These are phyloP conservation scores for Thalassiosira gravida DNA, from an alignment of 352 stramenopile genomes.

Conservation along the genomic window DNA sequence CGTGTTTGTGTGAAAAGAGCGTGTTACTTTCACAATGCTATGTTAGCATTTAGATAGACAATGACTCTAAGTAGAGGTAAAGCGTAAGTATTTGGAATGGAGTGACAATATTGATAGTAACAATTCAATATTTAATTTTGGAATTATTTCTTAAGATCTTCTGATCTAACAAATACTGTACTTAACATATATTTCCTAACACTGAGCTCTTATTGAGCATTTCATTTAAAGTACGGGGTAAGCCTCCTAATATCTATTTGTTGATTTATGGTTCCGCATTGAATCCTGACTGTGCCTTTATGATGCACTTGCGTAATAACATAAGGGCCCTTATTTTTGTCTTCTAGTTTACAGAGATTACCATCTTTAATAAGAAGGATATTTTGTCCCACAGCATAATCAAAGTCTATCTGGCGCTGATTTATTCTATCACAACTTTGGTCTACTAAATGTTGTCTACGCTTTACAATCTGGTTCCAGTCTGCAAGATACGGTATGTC, in stretches of 20 bases:
- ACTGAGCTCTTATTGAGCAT: not conserved
- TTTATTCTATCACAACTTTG: not conserved
- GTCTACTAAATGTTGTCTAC: conserved; percentile 5
- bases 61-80: not conserved
- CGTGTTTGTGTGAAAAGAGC: not conserved
- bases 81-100: conserved; percentile 5
- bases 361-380: not conserved
- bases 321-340: not conserved
- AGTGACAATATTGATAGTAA: not conserved
- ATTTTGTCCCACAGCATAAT: not conserved
- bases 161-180: too few species aligned
- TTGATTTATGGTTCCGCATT: conserved; percentile 20
- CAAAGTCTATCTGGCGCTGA: not conserved
- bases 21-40: not conserved
- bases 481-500: not conserved
- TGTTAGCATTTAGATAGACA: not conserved
- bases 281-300: conserved; percentile 31
- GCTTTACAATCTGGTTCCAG: not conserved
- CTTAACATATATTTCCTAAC: too few species aligned
- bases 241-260: conserved; percentile 34
- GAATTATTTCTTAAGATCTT: too few species aligned
- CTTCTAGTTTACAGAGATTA: not conserved
- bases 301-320: conserved; percentile 25
- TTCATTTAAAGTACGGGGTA: conserved; percentile 15
- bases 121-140: not conserved